These are phyloP conservation scores for Taiozyma sp. DNA, from an alignment of 1,139 yeast species.

Conservation along the genomic window DNA sequence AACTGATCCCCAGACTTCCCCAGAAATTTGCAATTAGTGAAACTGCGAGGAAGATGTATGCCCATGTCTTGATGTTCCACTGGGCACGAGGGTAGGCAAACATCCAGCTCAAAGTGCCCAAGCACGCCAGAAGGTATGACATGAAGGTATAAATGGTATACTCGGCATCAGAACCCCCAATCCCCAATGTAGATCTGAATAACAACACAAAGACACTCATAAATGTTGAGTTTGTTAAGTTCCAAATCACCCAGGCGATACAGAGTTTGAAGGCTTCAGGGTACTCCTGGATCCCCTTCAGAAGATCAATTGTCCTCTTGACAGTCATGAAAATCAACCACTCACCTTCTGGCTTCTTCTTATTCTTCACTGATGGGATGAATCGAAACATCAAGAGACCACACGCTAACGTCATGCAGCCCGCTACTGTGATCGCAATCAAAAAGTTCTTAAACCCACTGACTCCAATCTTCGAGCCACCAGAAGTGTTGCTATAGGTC, in stretches of 20 bases:
- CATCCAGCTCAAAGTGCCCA: slow-evolving; percentile 40
- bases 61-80: slow-evolving; percentile 32
- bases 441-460: slow-evolving; percentile 35
- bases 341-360: slow-evolving; percentile 26
- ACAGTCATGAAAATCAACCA: slow-evolving; percentile 26
- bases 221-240: slow-evolving; percentile 35
- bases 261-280: slow-evolving; percentile 37
- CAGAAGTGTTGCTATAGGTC: slow-evolving; percentile 23
- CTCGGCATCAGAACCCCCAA: slow-evolving; percentile 37
- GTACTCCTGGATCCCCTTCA: slow-evolving; percentile 28
- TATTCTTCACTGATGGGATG: slow-evolving; percentile 33
- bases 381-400: slow-evolving; percentile 28
- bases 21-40: slow-evolving; percentile 36
- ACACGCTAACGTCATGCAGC: slow-evolving; percentile 31
- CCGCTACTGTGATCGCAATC: slow-evolving; percentile 39
- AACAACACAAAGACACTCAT: slow-evolving; percentile 34
- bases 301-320: slow-evolving; percentile 27
- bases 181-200: slow-evolving; percentile 38
- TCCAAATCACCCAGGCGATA: slow-evolving; percentile 42
- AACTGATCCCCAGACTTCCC: slow-evolving; percentile 38
- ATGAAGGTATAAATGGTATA: slow-evolving; percentile 38
- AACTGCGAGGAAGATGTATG: slow-evolving; percentile 29
- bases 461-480: slow-evolving; percentile 26
- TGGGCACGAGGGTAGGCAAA: slow-evolving; percentile 27
- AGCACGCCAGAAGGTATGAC: slow-evolving; percentile 32